These are phyloP conservation scores for Scheffersomyces stipitis DNA, from an alignment of 805 yeast genomes.

Conservation along the genomic window DNA sequence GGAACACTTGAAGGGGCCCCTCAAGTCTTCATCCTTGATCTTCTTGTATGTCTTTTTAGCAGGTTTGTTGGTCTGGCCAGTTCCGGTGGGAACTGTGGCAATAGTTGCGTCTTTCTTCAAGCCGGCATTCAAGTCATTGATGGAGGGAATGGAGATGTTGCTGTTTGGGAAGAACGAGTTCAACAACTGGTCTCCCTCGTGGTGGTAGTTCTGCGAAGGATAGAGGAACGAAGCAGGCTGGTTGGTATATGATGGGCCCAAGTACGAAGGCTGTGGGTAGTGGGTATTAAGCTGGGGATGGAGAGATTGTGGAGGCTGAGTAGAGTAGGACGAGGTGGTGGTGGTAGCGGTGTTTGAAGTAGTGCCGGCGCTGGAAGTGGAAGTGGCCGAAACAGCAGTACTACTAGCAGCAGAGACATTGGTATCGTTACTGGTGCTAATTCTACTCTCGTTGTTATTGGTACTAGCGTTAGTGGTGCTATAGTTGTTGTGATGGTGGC, in stretches of 20 bases:
- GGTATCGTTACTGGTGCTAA: no score
- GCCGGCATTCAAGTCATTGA: background rate
- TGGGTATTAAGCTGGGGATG: background rate
- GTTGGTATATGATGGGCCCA: background rate
- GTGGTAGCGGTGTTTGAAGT: constrained; percentile 2
- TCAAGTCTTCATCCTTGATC: constrained; percentile 42
- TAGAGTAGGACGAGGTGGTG: background rate
- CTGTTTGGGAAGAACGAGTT: constrained; percentile 1
- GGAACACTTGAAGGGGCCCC: constrained; percentile 60
- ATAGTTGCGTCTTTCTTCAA: background rate
- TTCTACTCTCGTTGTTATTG: no score
- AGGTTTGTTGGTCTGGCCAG: constrained; percentile 15
- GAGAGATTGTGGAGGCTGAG: background rate
- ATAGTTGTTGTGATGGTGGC: constrained; percentile 3
- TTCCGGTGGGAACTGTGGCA: background rate
- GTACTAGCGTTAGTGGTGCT: no score
- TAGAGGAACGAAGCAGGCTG: background rate
- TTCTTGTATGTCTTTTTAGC: constrained; percentile 42
- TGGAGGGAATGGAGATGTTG: constrained; percentile 3
- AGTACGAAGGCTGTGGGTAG: background rate
- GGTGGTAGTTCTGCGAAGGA: constrained; percentile 3
- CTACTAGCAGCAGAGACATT: no score
- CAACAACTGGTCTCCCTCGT: constrained; percentile 1
- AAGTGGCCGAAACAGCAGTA: background rate
- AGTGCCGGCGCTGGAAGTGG: background rate